A percentile compares a stretch with the other conserved stretches of the same genome.
Evolutionary conservation across 345 rosid species (phyloP).

Genomic region (Lepidium africanum): DNA sequence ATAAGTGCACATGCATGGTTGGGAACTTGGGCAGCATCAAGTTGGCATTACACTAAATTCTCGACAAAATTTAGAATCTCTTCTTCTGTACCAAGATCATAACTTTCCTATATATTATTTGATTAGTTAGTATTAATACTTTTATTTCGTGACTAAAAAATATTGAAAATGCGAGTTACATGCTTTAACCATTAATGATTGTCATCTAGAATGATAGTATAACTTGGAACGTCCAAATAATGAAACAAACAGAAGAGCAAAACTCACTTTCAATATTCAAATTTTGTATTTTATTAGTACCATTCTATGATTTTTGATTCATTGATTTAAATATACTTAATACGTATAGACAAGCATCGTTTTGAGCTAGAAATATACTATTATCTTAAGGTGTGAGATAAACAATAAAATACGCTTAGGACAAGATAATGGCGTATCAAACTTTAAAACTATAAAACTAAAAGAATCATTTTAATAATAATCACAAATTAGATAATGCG

Average conservation of each 20-base stretch:
- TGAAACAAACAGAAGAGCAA: neutral
- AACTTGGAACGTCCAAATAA: neutral
- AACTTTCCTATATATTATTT: neutral
- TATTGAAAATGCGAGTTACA: neutral
- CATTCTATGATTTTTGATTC: neutral
- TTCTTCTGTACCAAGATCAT: neutral
- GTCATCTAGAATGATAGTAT: neutral
- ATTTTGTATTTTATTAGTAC: too few species aligned
- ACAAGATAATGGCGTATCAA: slow-evolving; percentile 5
- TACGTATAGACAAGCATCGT: neutral
- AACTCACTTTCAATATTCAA: neutral
- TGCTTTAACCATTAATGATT: neutral
- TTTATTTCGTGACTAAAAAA: neutral
- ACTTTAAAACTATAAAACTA: neutral
- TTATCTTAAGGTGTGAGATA: neutral
- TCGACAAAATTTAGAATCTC: slow-evolving; percentile 14
- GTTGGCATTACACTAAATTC: slow-evolving; percentile 26
- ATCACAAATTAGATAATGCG: neutral
- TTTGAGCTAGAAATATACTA: neutral
- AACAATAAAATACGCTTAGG: neutral
- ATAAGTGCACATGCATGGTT: slow-evolving; percentile 30
- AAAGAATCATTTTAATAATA: neutral
- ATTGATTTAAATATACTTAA: neutral
- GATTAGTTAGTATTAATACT: neutral
- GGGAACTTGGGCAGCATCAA: slow-evolving; percentile 30